These are phyloP conservation scores for Boletellus ananas DNA, from an alignment of 768 basidiomycete genomes.

Conservation along the genomic window DNA sequence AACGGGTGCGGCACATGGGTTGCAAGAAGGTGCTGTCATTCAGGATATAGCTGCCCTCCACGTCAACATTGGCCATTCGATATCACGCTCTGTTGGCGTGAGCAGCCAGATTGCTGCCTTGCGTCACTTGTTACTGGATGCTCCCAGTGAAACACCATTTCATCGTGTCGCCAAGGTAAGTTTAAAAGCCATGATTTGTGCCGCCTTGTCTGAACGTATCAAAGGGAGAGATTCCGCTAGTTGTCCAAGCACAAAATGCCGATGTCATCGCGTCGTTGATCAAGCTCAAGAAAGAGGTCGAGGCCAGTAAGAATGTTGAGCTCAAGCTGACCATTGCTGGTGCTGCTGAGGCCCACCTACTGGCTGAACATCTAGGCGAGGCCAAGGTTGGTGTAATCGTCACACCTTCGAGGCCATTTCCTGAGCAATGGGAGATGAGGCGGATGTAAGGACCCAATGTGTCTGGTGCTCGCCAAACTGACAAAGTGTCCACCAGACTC, in stretches of 20 bases:
- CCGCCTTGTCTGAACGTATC: not conserved
- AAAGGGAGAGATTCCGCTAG: constrained; percentile 69
- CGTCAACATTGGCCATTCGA: constrained; percentile 48
- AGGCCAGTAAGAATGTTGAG: constrained; percentile 37
- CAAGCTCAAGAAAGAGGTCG: constrained; percentile 61
- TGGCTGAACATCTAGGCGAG: constrained; percentile 67
- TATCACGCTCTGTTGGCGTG: constrained; percentile 45
- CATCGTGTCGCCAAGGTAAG: constrained; percentile 43
- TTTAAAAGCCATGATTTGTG: not conserved
- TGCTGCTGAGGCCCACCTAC: constrained; percentile 64
- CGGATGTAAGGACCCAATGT: constrained; percentile 23
- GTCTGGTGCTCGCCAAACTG: not conserved
- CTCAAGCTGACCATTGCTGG: constrained; percentile 63
- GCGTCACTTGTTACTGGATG: constrained; percentile 54
- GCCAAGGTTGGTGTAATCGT: constrained; percentile 71
- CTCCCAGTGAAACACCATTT: constrained; percentile 28
- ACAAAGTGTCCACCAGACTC: constrained; percentile 18
- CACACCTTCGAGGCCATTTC: constrained; percentile 66
- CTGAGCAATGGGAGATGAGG: constrained; percentile 62
- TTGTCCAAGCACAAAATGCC: constrained; percentile 70
- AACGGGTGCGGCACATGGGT: constrained; percentile 50
- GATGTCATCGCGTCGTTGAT: constrained; percentile 81
- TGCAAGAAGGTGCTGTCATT: constrained; percentile 55
- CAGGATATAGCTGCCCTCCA: constrained; percentile 62
- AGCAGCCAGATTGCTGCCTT: constrained; percentile 81